These are phyloP conservation scores for Pythium utonaiense DNA, from an alignment of 352 stramenopile species.

Conservation along the genomic window DNA sequence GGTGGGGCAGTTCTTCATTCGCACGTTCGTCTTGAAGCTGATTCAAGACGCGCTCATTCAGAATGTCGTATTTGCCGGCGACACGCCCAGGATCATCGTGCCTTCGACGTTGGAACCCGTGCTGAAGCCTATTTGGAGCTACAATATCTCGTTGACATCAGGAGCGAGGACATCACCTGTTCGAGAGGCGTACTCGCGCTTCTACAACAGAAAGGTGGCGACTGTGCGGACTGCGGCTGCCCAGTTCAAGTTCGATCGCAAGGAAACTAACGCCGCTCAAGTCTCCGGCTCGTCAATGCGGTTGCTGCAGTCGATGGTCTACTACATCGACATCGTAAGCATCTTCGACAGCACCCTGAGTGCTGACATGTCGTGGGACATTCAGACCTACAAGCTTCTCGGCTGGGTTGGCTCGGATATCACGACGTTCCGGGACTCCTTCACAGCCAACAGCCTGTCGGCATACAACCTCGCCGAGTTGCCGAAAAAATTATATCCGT, in stretches of 20 bases:
- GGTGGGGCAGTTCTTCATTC: slow-evolving; percentile 38
- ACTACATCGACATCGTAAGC: slow-evolving; percentile 34
- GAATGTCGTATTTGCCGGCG: slow-evolving; percentile 12
- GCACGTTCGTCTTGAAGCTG: slow-evolving; percentile 29
- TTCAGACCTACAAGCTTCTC: slow-evolving; percentile 36
- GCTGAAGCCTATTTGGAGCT: slow-evolving; percentile 27
- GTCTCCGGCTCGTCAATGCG: slow-evolving; percentile 34
- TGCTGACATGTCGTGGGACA: slow-evolving; percentile 17
- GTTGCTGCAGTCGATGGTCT: slow-evolving; percentile 38
- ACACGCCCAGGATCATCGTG: slow-evolving; percentile 12
- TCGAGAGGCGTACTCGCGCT: slow-evolving; percentile 11
- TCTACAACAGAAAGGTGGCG: slow-evolving; percentile 27
- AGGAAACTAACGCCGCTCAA: slow-evolving; percentile 8
- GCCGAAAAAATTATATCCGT: not conserved
- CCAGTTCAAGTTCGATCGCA: slow-evolving; percentile 35
- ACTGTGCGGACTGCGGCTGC: slow-evolving; percentile 14
- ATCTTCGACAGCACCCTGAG: slow-evolving; percentile 15
- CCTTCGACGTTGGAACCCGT: slow-evolving; percentile 19
- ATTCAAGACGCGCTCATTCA: slow-evolving; percentile 24
- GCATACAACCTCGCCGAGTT: slow-evolving; percentile 30
- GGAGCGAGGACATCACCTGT: slow-evolving; percentile 11
- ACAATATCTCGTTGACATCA: slow-evolving; percentile 30
- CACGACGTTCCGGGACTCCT: slow-evolving; percentile 36
- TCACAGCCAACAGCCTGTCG: slow-evolving; percentile 29
- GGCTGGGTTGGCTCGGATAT: slow-evolving; percentile 31